Evolutionary conservation across 768 basidiomycete genomes (phyloP).

Genomic region (Aureoboletus auriporus): DNA sequence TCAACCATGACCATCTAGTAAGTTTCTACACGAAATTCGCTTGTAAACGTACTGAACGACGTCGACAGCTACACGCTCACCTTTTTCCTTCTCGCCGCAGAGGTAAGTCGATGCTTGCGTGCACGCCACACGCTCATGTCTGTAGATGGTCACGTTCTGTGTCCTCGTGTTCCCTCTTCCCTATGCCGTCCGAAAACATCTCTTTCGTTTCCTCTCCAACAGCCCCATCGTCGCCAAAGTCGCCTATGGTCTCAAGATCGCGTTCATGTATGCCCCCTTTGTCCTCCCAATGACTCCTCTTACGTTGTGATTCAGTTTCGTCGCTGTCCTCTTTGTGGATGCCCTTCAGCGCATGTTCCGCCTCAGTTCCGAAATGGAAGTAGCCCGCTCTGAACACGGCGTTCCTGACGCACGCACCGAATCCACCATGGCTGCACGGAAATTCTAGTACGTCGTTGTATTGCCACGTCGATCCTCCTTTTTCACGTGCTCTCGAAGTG

Average conservation of each 20-base stretch:
- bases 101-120: slow-evolving; percentile 36
- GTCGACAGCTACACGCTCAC: slow-evolving; percentile 67
- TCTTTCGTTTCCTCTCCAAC: slow-evolving; percentile 72
- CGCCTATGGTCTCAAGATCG: slow-evolving; percentile 89
- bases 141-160: slow-evolving; percentile 79
- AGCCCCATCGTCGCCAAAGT: slow-evolving; percentile 74
- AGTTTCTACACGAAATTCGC: background rate
- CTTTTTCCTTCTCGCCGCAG: slow-evolving; percentile 74
- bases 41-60: too few species aligned
- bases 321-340: slow-evolving; percentile 84
- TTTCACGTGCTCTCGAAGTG: slow-evolving; percentile 36
- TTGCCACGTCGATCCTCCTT: too few species aligned
- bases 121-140: background rate
- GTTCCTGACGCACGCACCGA: slow-evolving; percentile 68
- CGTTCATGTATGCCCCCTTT: slow-evolving; percentile 73
- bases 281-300: background rate
- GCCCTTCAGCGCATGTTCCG: slow-evolving; percentile 92
- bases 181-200: slow-evolving; percentile 58
- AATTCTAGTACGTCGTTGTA: slow-evolving; percentile 72
- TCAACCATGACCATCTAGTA: slow-evolving; percentile 49
- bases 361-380: slow-evolving; percentile 65
- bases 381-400: slow-evolving; percentile 54
- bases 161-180: slow-evolving; percentile 84
- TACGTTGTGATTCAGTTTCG: slow-evolving; percentile 49
- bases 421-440: slow-evolving; percentile 85